A percentile compares a stretch with the other conserved stretches of the same genome.
These are phyloP conservation scores for Thielaviopsis populi DNA, from an alignment of 2,329 filamentous ascomycete species.

Conservation along the genomic window DNA sequence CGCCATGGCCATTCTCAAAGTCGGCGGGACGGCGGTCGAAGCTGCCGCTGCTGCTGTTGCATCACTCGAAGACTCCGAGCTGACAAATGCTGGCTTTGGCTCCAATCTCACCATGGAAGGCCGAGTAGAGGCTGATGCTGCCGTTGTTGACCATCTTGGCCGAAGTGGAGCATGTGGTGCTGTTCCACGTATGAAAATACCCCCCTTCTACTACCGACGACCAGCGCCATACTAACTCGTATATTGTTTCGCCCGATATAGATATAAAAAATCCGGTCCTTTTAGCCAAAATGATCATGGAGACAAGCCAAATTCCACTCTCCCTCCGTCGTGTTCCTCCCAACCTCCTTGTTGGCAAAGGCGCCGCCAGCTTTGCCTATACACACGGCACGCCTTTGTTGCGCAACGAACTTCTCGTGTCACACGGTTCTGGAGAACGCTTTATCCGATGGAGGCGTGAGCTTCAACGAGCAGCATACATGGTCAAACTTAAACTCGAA, in stretches of 20 bases:
- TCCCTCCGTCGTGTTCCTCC: conserved; percentile 80
- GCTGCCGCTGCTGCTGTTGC: conserved; percentile 82
- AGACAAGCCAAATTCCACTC: conserved; percentile 60
- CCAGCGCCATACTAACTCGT: neutral
- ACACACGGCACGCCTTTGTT: conserved; percentile 60
- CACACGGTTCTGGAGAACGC: conserved; percentile 60
- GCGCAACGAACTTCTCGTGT: conserved; percentile 65
- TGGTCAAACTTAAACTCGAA: conserved; percentile 27
- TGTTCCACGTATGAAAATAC: conserved; percentile 50
- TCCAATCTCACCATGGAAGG: conserved; percentile 90
- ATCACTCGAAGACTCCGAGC: conserved; percentile 79
- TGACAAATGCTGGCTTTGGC: conserved; percentile 91
- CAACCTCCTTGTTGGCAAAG: conserved; percentile 75
- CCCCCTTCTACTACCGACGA: neutral
- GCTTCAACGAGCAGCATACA: conserved; percentile 39
- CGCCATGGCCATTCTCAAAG: conserved; percentile 41
- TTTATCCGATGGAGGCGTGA: conserved; percentile 68
- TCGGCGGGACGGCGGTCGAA: conserved; percentile 67
- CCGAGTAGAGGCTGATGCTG: conserved; percentile 85
- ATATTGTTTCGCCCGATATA: conserved; percentile 25
- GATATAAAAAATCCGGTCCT: conserved; percentile 88
- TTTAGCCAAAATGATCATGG: conserved; percentile 68
- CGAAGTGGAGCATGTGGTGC: conserved; percentile 88
- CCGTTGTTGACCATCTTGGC: conserved; percentile 78
- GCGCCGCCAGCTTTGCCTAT: conserved; percentile 72